Conservation (phyloP, 805 yeast species). For the Debaryomyces hansenii region DNA sequence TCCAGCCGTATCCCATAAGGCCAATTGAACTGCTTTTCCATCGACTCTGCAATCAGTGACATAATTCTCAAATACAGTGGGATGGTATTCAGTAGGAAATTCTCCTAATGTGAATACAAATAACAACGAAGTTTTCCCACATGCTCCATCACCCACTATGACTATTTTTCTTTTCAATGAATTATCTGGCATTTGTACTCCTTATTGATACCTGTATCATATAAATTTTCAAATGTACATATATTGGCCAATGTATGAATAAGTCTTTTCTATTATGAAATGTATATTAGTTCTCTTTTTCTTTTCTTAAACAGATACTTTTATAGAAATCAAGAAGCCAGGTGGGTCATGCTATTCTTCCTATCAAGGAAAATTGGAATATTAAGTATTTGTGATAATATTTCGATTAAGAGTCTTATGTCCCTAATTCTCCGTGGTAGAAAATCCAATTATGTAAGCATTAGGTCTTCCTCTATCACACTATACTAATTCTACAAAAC, state of each 20-base stretch:
- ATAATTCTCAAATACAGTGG: constrained; percentile 92
- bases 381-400: too few species aligned
- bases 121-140: constrained; percentile 89
- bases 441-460: not conserved
- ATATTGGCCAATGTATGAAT: too few species aligned
- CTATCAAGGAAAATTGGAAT: too few species aligned
- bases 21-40: constrained; percentile 85
- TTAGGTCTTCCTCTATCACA: not conserved
- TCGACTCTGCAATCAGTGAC: constrained; percentile 93
- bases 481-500: not conserved
- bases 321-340: too few species aligned
- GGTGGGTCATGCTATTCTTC: too few species aligned
- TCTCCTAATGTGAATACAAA: constrained; percentile 91
- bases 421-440: not conserved
- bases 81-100: constrained; percentile 89
- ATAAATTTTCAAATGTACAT: too few species aligned
- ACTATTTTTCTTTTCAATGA: constrained; percentile 63
- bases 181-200: constrained; percentile 3
- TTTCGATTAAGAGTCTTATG: too few species aligned
- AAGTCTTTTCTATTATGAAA: too few species aligned
- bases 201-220: not conserved
- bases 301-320: too few species aligned
- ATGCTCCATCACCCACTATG: constrained; percentile 93
- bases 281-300: too few species aligned
- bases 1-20: constrained; percentile 96